Evolutionary conservation across 176 grass and related monocot species (phyloP).

Genomic region (Bonia amplexicaulis): DNA sequence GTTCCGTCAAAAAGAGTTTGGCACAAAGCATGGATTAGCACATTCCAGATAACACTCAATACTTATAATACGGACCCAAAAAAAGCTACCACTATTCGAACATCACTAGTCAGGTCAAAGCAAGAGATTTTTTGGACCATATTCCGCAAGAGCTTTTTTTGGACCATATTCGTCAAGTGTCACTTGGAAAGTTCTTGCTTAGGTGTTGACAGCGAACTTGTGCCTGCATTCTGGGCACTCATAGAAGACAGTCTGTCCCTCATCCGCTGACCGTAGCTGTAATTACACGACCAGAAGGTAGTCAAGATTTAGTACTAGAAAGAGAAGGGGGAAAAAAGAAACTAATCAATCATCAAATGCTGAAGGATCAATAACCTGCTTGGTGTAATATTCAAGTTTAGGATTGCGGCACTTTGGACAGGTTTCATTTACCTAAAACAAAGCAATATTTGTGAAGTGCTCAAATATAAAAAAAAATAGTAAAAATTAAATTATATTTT

Average conservation of each 20-base stretch:
- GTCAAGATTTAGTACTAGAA: background rate
- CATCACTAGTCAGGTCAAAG: background rate
- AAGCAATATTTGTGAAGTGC: background rate
- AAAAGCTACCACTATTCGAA: background rate
- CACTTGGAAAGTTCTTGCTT: background rate
- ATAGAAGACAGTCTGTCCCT: slow-evolving; percentile 70
- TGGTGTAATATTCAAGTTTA: slow-evolving; percentile 56
- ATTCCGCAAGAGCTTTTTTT: background rate
- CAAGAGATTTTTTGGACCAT: background rate
- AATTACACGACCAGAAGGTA: slow-evolving; percentile 12
- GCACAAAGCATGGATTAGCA: background rate
- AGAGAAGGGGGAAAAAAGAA: background rate
- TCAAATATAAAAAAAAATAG: background rate
- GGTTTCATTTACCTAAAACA: slow-evolving; percentile 29
- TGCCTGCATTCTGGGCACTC: slow-evolving; percentile 44
- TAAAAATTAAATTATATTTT: background rate
- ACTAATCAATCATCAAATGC: background rate
- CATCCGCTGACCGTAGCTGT: slow-evolving; percentile 76
- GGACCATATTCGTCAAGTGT: background rate
- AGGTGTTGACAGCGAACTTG: slow-evolving; percentile 42
- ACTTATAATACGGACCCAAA: background rate
- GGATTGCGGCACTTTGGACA: slow-evolving; percentile 46
- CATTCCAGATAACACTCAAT: background rate
- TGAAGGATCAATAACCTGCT: slow-evolving; percentile 46
- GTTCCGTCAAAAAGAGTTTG: background rate